phyloP scores from a whole-genome alignment of 495 filamentous ascomycete genomes.

The Ascodesmis nigricans region DNA sequence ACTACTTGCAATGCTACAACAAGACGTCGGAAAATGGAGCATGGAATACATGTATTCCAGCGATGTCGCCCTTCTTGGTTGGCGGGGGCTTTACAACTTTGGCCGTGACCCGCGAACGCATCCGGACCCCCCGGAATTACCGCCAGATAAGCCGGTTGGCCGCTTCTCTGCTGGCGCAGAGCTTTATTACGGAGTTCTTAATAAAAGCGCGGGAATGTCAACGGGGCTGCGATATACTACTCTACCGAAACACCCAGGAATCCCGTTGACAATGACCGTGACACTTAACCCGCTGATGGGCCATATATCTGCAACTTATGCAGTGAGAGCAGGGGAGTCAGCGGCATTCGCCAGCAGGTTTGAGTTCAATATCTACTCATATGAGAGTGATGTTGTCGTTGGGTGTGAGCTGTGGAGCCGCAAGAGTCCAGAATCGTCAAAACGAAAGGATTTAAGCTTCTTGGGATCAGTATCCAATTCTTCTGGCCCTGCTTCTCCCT shows the following conservation, averaged over 20 bases:
- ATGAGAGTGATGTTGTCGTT: conserved; percentile 78
- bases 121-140: conserved; percentile 17
- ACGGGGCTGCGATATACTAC: conserved; percentile 76
- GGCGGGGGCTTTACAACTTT: conserved; percentile 85
- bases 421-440: conserved; percentile 23
- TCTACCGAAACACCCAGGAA: conserved; percentile 58
- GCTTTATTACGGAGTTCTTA: conserved; percentile 78
- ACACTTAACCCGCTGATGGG: conserved; percentile 87
- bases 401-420: conserved; percentile 74
- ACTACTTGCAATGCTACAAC: conserved; percentile 55
- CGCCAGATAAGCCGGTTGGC: conserved; percentile 32
- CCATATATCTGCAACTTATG: conserved; percentile 70
- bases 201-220: conserved; percentile 64
- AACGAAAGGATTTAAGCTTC: conserved; percentile 31
- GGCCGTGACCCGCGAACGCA: conserved; percentile 47
- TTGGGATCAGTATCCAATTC: conserved; percentile 34
- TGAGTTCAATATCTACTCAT: conserved; percentile 95
- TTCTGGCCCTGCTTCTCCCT: no score
- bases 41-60: conserved; percentile 82
- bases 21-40: conserved; percentile 71
- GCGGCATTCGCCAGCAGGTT: conserved; percentile 72
- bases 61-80: conserved; percentile 68
- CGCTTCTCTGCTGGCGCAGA: conserved; percentile 72
- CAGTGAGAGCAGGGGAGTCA: conserved; percentile 59
- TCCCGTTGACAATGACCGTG: conserved; percentile 79